A percentile compares a stretch with the other conserved stretches of the same genome.
Conservation (phyloP, 768 basidiomycete genomes). For the Gymnopilus dilepis region DNA sequence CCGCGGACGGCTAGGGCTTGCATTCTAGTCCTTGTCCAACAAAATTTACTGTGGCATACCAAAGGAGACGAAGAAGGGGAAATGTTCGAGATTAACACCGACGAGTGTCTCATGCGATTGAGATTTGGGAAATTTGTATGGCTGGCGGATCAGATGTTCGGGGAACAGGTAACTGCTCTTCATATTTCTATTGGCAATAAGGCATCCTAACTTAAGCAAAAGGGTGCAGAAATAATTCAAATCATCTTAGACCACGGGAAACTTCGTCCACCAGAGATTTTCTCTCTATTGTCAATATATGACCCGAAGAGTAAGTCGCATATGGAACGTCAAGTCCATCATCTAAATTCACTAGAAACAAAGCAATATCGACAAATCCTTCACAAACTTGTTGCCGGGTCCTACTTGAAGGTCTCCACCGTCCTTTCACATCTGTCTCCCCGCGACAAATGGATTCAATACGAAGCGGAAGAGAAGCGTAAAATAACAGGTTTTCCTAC, state of each 20-base stretch:
- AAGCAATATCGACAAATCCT: constrained; percentile 64
- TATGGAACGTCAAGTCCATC: neutral
- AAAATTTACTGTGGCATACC: constrained; percentile 90
- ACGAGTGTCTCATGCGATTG: constrained; percentile 82
- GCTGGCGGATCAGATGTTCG: constrained; percentile 73
- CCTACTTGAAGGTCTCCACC: constrained; percentile 84
- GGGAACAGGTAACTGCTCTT: constrained; percentile 60
- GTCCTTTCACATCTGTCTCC: constrained; percentile 80
- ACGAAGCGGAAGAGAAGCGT: constrained; percentile 78
- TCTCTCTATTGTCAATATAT: constrained; percentile 52
- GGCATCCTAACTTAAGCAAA: constrained; percentile 6
- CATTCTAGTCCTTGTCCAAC: constrained; percentile 84
- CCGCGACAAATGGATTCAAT: constrained; percentile 78
- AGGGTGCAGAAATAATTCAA: constrained; percentile 82
- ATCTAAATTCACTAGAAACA: constrained; percentile 15
- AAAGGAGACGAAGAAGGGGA: constrained; percentile 73
- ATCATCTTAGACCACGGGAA: constrained; percentile 86
- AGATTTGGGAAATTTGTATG: constrained; percentile 85
- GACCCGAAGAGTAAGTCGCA: constrained; percentile 61
- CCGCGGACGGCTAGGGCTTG: constrained; percentile 71
- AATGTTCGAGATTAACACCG: constrained; percentile 80
- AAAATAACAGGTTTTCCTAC: constrained; percentile 81
- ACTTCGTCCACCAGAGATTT: constrained; percentile 74
- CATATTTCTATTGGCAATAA: neutral
- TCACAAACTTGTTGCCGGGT: constrained; percentile 69